Base-by-base conservation (phyloP, 345 rosid genomes). In the Firmiana major region DNA sequence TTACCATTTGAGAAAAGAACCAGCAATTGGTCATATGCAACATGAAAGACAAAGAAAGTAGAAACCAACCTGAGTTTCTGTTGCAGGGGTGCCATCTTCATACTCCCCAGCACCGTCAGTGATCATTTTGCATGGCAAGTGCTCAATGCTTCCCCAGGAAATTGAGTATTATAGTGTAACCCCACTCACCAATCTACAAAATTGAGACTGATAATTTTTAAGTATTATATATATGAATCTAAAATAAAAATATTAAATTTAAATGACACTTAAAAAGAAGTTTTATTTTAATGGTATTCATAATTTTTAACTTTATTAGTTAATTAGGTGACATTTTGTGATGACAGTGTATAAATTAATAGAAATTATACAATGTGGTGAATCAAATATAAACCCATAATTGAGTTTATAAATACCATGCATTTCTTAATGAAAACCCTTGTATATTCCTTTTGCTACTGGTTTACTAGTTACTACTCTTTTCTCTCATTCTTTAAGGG, bases 111-210 rank as follows among this genome's bases (percentile, higher is more conserved):
- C 99, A 79, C 92, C 99, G 85, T 97, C 99, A 69, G 64, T 90
- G 63, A 94, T 93, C 99, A 97, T 94, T 78, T 97, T 87, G 99
- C 99, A 97, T 97, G 64, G 99, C 99, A 82, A 97, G 94, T 48
- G 98, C 99, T 82, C 98, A 97, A 94, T 48, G 98, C 99, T 82
- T 97, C 99, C 26, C 98, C 99, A 28, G 98, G 99, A 76, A 97
- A 97, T 84, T 94, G 94, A 72, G 98, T 98, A 78, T 94, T 97
- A 82, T 97, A 97, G 81, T 97, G 94, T 78, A 97, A 75, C 45
- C 99, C 99, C 99, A 86, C 34, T 31, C 34, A 31, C 34, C 34
- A 26, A 97, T 94, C 99, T 95, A 77, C 64, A 86, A 16, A 24
- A 17, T 26, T 31, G 24, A 26, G 36, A 57, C 21, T 73, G 43